Evolutionary conservation across 495 filamentous ascomycete species (phyloP).

Genomic region (Penicillium daleae): DNA sequence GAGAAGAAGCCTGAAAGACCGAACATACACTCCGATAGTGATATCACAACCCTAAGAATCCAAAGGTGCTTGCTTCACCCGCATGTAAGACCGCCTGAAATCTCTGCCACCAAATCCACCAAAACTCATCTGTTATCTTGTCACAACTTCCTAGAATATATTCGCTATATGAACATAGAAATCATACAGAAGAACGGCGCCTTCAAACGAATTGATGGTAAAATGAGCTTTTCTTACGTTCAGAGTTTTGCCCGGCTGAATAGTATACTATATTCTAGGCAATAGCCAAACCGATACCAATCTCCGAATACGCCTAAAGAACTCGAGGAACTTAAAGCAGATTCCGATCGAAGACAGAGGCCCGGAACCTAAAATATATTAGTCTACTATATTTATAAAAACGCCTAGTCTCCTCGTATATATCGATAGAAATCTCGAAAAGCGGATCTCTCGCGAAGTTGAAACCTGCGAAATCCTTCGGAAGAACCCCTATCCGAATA

Average conservation of each 20-base stretch:
- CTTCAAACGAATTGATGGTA: conserved; percentile 27
- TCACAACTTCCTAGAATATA: not conserved
- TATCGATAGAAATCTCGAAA: conserved; percentile 21
- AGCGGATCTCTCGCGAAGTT: conserved; percentile 28
- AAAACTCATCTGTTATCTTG: too few relatives aligned
- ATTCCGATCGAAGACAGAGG: conserved; percentile 26
- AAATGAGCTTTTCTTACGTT: conserved; percentile 29
- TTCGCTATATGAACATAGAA: conserved; percentile 17
- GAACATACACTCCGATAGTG: too few relatives aligned
- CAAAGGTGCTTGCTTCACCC: too few relatives aligned
- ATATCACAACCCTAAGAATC: too few relatives aligned
- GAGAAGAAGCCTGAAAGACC: too few relatives aligned
- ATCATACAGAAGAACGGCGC: conserved; percentile 25
- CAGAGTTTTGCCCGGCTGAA: conserved; percentile 24
- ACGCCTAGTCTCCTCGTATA: conserved; percentile 32
- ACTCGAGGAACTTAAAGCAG: conserved; percentile 26
- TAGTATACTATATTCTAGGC: conserved; percentile 28
- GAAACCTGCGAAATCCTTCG: conserved; percentile 38
- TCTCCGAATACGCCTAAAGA: conserved; percentile 21
- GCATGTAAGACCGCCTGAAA: too few relatives aligned
- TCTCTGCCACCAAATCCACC: too few relatives aligned
- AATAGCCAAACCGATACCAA: conserved; percentile 26
- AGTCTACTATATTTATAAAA: conserved; percentile 32
- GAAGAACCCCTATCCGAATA: conserved; percentile 42
- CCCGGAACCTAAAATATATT: conserved; percentile 17